Conservation (phyloP, 768 basidiomycete genomes). For the Pleurotus salmoneostramineus region DNA sequence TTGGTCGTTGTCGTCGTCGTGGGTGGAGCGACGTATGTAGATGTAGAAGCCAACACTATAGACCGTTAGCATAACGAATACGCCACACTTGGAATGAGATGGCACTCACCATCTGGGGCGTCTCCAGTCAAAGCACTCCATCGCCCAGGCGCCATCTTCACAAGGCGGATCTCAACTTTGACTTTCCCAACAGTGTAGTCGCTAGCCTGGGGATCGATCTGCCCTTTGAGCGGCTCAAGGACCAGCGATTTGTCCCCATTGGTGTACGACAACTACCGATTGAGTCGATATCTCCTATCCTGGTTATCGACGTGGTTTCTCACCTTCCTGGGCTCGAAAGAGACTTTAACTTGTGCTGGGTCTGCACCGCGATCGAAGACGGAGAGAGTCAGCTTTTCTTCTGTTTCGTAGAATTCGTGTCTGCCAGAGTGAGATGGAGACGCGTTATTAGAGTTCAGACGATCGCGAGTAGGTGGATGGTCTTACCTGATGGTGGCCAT, state of each 20-base stretch:
- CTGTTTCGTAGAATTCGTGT: slow-evolving; percentile 87
- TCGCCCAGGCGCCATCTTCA: slow-evolving; percentile 59
- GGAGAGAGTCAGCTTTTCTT: slow-evolving; percentile 67
- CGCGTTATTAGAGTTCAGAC: neutral
- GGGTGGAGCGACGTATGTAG: slow-evolving; percentile 22
- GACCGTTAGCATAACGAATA: slow-evolving; percentile 13
- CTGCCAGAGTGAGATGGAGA: slow-evolving; percentile 27
- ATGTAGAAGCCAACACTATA: slow-evolving; percentile 25
- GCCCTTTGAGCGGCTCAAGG: slow-evolving; percentile 79
- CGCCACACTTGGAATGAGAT: neutral
- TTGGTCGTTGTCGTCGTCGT: slow-evolving; percentile 29
- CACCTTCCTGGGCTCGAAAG: slow-evolving; percentile 65
- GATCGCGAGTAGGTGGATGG: neutral
- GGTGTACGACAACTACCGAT: slow-evolving; percentile 49
- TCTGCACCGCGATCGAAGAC: slow-evolving; percentile 79
- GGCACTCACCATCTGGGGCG: slow-evolving; percentile 62
- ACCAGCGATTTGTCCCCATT: slow-evolving; percentile 68
- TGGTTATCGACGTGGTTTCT: slow-evolving; percentile 9
- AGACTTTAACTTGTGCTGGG: slow-evolving; percentile 54
- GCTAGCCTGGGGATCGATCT: slow-evolving; percentile 64
- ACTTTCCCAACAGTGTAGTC: slow-evolving; percentile 73
- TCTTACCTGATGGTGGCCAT: slow-evolving; percentile 35
- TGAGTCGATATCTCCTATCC: neutral
- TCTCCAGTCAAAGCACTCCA: slow-evolving; percentile 81
- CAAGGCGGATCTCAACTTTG: slow-evolving; percentile 83